Base-by-base conservation (phyloP, 345 rosid species). In the Gossypioides kirkii region DNA sequence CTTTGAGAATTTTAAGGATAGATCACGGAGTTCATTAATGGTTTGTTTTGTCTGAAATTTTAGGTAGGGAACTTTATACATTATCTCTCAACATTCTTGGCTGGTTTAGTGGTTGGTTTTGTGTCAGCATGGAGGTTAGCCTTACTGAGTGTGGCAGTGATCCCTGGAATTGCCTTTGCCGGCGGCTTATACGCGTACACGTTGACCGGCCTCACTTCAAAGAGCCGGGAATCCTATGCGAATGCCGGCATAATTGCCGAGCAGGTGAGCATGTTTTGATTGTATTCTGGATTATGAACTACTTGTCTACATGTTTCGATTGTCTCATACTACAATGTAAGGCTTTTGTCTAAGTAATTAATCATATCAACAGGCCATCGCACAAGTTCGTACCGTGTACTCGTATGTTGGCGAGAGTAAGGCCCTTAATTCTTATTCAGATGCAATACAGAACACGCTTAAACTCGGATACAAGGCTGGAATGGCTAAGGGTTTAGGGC, bases 401-500 rank as follows among this genome's bases (percentile, higher is more conserved):
- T 96, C 99, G 0, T 96, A 90, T 43, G 99, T 90, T 73, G 99
- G 99, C 16, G 99, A 96, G 89, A 86, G 89, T 86, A 93, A 96
- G 91, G 97, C 98, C 38, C 82, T 96, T 42, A 87, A 84, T 80
- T 81, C 93, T 8, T 96, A 91, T 79, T 93, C 98, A 2, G 99
- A 96, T 74, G 93, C 98, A 1, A 93, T 96, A 82, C 99, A 95
- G 63, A 91, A 91, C 75, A 93, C 97, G 0, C 83, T 96, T 61
- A 92, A 96, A 83, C 97, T 96, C 13, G 97, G 99, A 53, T 96
- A 96, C 79, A 96, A 93, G 83, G 99, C 99, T 22, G 99, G 99
- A 13, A 91, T 96, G 99, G 99, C 99, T 71, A 96, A 96, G 84
- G 99, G 99, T 4, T 85, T 96, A 82, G 99, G 99, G 20, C 84